Evolutionary conservation across 805 yeast species (phyloP), one percentile per base, ranked within the genome.

Genomic region (Yarrowia porcina): DNA sequence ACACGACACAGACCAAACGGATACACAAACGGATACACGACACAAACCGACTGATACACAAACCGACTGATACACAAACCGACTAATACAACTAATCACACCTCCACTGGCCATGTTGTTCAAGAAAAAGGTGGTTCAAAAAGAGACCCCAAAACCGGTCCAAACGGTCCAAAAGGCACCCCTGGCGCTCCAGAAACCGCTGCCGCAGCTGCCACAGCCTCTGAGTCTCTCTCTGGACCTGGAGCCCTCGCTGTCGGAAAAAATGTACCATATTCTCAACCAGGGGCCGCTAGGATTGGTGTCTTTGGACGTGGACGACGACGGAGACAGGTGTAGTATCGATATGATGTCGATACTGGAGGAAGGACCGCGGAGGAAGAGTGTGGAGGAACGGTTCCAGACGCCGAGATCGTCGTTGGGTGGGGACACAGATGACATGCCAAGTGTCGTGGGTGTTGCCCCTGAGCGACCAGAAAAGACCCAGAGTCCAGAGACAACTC

Each of bases 271-370:
- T 10, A 21, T 49, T 10, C 38, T 49, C 28, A 23, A 20, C 56
- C 56, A 49, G 39, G 56, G 56, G 7, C 56, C 38, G 2, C 38
- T 49, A 30, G 56, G 56, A 0, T 20, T 49, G 56, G 39, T 54
- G 20, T 52, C 56, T 12, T 33, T 38, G 8, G 27, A 30, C 23
- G 2, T 39, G 39, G 56, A 33, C 12, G 56, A 21, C 7, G 56
- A 33, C 28, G 56, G 13, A 1, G 56, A 49, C 20, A 3, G 36
- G 1, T 4, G 36, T 17, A 45, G 52, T 20, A 18, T 49, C 18
- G 56, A 49, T 28, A 49, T 49, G 56, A 32, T 49, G 56, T 20
- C 56, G 5, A 49, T 49, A 13, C 17, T 49, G 30, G 56, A 49
- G 21, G 56, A 49, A 21, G 56, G 56, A 3, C 56, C 56, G 13